A percentile compares a stretch with the other conserved stretches of the same genome.
phyloP scores from a whole-genome alignment of 306 rosid species.

The Sechiopsis laciniata region DNA sequence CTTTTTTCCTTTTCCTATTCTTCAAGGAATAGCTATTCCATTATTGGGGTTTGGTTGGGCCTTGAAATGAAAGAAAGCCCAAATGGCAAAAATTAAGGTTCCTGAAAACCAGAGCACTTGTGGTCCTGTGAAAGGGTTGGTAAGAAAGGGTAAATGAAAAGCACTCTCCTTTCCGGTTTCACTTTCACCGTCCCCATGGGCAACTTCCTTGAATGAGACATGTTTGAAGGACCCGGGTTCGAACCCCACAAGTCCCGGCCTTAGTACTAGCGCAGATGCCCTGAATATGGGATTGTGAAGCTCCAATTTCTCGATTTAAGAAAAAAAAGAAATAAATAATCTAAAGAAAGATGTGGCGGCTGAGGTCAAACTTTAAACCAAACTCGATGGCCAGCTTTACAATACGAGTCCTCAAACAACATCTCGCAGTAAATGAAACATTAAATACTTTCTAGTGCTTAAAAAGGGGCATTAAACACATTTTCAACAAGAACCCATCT shows the following conservation, averaged over 20 bases:
- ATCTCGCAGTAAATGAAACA: too few species aligned
- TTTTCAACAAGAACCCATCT: constrained; percentile 1
- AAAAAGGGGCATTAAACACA: background rate
- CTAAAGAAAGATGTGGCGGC: too few species aligned
- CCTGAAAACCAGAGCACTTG: background rate
- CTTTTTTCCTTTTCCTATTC: background rate
- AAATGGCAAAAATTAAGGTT: background rate
- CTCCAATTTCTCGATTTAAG: too few species aligned
- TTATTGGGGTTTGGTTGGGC: constrained; percentile 9
- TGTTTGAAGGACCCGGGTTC: too few species aligned
- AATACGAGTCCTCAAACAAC: background rate
- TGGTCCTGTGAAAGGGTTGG: too few species aligned
- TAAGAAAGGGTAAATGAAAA: background rate
- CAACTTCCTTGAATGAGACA: too few species aligned
- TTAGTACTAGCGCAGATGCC: too few species aligned
- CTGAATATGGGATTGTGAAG: too few species aligned
- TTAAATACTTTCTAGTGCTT: too few species aligned
- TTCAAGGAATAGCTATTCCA: background rate
- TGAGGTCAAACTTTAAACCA: background rate
- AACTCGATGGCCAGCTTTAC: background rate
- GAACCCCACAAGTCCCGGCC: too few species aligned
- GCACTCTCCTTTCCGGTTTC: background rate
- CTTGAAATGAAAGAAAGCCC: constrained; percentile 6
- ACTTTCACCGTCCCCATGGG: background rate
- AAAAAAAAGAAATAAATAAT: too few species aligned